Evolutionary conservation across 2,329 filamentous ascomycete species (phyloP), one percentile per base, ranked within the genome.

Genomic region (Ophiostoma ips): DNA sequence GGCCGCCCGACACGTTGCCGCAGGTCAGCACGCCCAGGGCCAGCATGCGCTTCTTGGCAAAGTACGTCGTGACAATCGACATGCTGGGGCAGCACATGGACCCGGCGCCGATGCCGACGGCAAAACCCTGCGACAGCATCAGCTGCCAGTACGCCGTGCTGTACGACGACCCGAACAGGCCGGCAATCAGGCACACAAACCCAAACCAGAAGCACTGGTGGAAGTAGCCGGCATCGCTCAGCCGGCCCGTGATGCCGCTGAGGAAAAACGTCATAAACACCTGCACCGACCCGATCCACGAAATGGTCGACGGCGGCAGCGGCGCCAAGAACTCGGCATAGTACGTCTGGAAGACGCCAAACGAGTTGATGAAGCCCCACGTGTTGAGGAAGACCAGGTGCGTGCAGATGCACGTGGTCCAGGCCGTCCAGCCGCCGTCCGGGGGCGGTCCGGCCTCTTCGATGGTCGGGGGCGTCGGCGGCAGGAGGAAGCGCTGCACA

Each of bases 21-120:
- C 58, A 55, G 3, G 63, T 62, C 1, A 60, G 58, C 11, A 65
- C 44, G 1, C 59, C 61, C 2, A 68, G 53, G 1, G 66, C 68
- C 2, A 67, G 48, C 1, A 57, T 54, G 28, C 63, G 58, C 3
- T 58, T 59, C 18, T 54, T 57, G 3, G 54, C 48, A 52, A 70
- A 71, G 50, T 69, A 70, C 0, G 65, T 64, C 4, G 62, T 59
- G 7, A 64, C 53, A 2, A 68, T 50, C 0, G 65, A 55, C n/a
- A 69, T 46, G 2, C 57, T 57, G 1, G 66, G 65, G 24, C 59
- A 62, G 48, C 66, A 69, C 12, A 64, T 50, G 6, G 67, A 56
- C 1, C 67, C 67, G 16, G 59, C 58, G 1, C 61, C 67, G 28
- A 67, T 44, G 1, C 64, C 68, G 37, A 60, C 57, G 48, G 61